Evolutionary conservation across 2,329 filamentous ascomycete species (phyloP), one percentile per base, ranked within the genome.

Genomic region (Periconia sp.): DNA sequence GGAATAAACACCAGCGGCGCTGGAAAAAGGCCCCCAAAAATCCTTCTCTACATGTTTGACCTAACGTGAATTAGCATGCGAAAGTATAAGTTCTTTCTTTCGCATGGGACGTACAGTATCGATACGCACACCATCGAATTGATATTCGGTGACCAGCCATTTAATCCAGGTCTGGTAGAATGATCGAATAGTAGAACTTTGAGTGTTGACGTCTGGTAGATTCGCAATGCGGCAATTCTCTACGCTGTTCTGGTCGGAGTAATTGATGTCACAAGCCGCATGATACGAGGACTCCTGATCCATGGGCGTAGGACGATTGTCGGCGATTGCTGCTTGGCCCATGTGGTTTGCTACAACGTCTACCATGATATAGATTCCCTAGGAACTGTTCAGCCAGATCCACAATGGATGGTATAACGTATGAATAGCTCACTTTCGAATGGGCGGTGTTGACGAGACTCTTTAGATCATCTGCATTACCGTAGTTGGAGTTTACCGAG

Each of bases 31-130:
- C 0, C 79, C 68, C 72, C 82, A 84, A 64, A 84, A 87, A 9
- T 72, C 73, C 47, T 78, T 77, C 48, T 83, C 75, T 11, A 85
- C 80, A 60, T 85, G 81, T 65, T 82, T 84, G 48, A 81, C 81
- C 34, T 36, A 17, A 12, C 5, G 1, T 26, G n/a, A 36, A 17
- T 36, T 10, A 36, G 22, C n/a, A n/a, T n/a, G n/a, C n/a, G n/a
- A n/a, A n/a, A n/a, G n/a, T n/a, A n/a, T n/a, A n/a, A n/a, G n/a
- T n/a, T n/a, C n/a, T n/a, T n/a, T n/a, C n/a, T n/a, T n/a, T n/a
- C n/a, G n/a, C n/a, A n/a, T n/a, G n/a, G n/a, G n/a, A 13, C 34
- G 13, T 36, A 36, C 37, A 0, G 80, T 83, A 50, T 85, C 82
- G 52, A 85, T 78, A 23, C 82, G 79, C 9, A 84, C 69, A 3